Conservation (phyloP, 768 basidiomycete species). For the Lactarius quietus region DNA sequence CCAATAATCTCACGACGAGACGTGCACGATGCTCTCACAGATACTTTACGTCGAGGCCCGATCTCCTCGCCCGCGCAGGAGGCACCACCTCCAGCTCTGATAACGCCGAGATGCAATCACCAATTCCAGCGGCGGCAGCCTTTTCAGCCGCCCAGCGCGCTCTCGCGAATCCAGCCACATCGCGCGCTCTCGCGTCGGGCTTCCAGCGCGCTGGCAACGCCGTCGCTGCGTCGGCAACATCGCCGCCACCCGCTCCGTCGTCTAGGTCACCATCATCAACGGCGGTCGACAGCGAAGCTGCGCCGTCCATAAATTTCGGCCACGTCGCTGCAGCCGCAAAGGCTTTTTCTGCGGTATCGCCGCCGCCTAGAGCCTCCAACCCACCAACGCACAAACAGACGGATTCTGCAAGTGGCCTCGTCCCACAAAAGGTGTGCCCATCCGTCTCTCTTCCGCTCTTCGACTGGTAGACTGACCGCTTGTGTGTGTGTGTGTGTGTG, state of each 20-base stretch:
- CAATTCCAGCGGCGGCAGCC: constrained; percentile 4
- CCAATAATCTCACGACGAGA: background rate
- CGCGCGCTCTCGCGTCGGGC: constrained; percentile 9
- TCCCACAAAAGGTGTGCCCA: constrained; percentile 13
- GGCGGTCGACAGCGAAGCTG: background rate
- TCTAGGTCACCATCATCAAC: background rate
- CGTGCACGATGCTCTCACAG: background rate
- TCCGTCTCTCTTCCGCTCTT: background rate
- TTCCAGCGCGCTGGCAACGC: constrained; percentile 5
- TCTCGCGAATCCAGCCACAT: constrained; percentile 22
- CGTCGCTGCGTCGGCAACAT: background rate
- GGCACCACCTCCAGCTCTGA: background rate
- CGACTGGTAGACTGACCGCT: background rate
- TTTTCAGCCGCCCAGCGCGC: constrained; percentile 30
- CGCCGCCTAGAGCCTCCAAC: background rate
- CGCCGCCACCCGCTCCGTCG: background rate
- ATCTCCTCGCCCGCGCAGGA: constrained; percentile 19
- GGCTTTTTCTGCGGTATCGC: constrained; percentile 1
- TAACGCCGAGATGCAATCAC: background rate
- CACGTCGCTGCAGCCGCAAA: constrained; percentile 19
- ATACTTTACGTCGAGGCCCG: constrained; percentile 26
- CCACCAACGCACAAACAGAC: background rate
- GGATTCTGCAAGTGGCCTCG: background rate
- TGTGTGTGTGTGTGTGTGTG: too few species aligned
- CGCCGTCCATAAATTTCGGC: background rate